Base-by-base conservation (phyloP, 495 filamentous ascomycete genomes). In the Podospora fimiseda region DNA sequence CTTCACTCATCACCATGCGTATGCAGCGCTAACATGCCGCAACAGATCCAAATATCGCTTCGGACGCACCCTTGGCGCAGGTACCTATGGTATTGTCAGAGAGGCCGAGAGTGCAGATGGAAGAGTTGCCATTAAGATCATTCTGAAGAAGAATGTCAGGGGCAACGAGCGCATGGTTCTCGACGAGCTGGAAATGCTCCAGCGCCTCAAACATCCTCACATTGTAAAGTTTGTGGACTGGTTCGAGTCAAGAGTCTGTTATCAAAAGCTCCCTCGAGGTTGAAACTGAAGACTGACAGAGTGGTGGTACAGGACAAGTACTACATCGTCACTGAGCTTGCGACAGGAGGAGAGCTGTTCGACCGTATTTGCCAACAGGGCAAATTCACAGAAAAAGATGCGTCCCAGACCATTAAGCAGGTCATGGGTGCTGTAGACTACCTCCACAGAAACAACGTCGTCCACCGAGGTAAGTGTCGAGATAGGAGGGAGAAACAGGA, bases 101-200 rank as follows among this genome's bases (percentile, higher is more conserved):
- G 93, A 99, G 70, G 93, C 93, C 43, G 90, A 96, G 48, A 75
- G 81, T 47, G 79, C 84, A 19, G 81, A 78, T 13, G 87, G 89
- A 56, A 95, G 95, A 73, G 93, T 95, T 40, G 93, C 93, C 16
- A 79, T 99, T 67, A 99, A 99, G 78, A 97, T 99, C 66, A 99
- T 99, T 65, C 77, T 99, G 59, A 99, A 99, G 82, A 96, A 96
- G 74, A 96, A 95, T 73, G 93, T 99, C 63, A 89, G 89, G 54
- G 94, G 93, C 50, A 97, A 97, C 60, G 93, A 99, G 73, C 81
- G 83, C 65, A 99, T 99, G 93, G 93, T 99, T 23, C 90, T 94
- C 65, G 94, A 97, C 73, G 93, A 99, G 74, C 77, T 99, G 61
- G 80, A 89, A 51, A 86, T 99, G 80, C 76, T 99, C 58, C 89